These are phyloP conservation scores for Phytomonas sp. DNA, from an alignment of 208 protist species.

Conservation along the genomic window DNA sequence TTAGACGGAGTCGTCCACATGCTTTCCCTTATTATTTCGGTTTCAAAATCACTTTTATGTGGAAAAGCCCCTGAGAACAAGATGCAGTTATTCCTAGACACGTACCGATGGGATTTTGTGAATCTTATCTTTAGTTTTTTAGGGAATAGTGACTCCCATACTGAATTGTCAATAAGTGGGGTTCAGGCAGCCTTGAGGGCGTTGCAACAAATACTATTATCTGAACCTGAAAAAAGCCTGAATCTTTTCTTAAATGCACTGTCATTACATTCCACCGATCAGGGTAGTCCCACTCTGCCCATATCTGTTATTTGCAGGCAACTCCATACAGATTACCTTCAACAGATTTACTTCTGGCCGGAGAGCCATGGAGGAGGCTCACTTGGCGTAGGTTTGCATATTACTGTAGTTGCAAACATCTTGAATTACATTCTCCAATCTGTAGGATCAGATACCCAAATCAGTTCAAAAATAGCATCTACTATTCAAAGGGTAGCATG, in stretches of 20 bases:
- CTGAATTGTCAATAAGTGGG: slow-evolving; percentile 72
- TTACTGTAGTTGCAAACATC: slow-evolving; percentile 77
- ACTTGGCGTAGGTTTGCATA: slow-evolving; percentile 68
- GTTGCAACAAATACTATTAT: slow-evolving; percentile 16
- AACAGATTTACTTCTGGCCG: slow-evolving; percentile 74
- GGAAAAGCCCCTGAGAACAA: slow-evolving; percentile 11
- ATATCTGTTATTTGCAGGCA: slow-evolving; percentile 65
- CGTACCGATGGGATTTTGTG: slow-evolving; percentile 40
- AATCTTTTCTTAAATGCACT: slow-evolving; percentile 1
- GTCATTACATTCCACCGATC: background rate
- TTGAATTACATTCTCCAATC: slow-evolving; percentile 50
- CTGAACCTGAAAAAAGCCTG: background rate
- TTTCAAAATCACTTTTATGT: slow-evolving; percentile 62
- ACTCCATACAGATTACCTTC: slow-evolving; percentile 61
- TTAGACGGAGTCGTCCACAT: slow-evolving; percentile 86
- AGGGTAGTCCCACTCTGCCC: background rate
- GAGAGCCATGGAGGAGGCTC: slow-evolving; percentile 71
- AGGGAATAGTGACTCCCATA: slow-evolving; percentile 59
- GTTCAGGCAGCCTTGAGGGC: slow-evolving; percentile 66
- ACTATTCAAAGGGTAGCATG: slow-evolving; percentile 61
- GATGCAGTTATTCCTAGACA: slow-evolving; percentile 40
- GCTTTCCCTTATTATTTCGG: slow-evolving; percentile 75
- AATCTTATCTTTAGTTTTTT: slow-evolving; percentile 50
- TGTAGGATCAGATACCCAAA: slow-evolving; percentile 23
- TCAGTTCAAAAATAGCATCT: slow-evolving; percentile 28